Conservation (phyloP, 2,329 filamentous ascomycete genomes). For the Colletotrichum tanaceti region DNA sequence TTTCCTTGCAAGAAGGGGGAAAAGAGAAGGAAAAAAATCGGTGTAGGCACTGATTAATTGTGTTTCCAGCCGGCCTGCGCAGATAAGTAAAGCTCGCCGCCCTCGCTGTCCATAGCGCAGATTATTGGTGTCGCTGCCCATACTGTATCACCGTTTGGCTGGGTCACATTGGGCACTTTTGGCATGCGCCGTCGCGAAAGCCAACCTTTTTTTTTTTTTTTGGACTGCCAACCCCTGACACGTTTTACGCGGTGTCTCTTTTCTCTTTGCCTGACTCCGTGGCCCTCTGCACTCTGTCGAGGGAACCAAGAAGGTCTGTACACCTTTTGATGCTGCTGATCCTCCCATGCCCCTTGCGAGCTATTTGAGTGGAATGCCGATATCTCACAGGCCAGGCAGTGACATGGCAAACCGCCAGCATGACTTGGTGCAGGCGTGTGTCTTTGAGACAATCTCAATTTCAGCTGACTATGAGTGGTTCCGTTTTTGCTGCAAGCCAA, state of each 20-base stretch:
- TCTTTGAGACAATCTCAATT: slow-evolving; percentile 22
- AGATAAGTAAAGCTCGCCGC: slow-evolving; percentile 5
- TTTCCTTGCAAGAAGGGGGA: slow-evolving; percentile 17
- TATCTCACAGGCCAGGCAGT: neutral
- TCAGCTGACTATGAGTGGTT: slow-evolving; percentile 24
- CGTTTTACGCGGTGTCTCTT: slow-evolving; percentile 19
- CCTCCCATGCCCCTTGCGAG: neutral
- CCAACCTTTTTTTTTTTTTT: slow-evolving; percentile 52
- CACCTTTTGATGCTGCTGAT: slow-evolving; percentile 11
- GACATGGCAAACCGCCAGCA: neutral
- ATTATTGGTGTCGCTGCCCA: slow-evolving; percentile 9
- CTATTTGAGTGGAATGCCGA: slow-evolving; percentile 3
- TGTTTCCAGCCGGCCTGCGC: slow-evolving; percentile 10
- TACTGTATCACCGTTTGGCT: slow-evolving; percentile 9
- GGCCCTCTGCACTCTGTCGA: slow-evolving; percentile 24
- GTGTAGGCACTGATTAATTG: neutral
- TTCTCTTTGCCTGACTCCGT: slow-evolving; percentile 20
- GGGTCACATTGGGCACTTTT: slow-evolving; percentile 24
- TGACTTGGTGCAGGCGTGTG: neutral
- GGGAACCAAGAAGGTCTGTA: slow-evolving; percentile 29
- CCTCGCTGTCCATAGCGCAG: neutral
- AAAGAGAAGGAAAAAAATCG: slow-evolving; percentile 19
- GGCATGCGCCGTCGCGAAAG: slow-evolving; percentile 21
- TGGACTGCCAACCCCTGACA: slow-evolving; percentile 18
- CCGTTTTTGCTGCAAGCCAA: slow-evolving; percentile 18